phyloP scores from a whole-genome alignment of 1,139 yeast species.

The Pneumocystis jirovecii region DNA sequence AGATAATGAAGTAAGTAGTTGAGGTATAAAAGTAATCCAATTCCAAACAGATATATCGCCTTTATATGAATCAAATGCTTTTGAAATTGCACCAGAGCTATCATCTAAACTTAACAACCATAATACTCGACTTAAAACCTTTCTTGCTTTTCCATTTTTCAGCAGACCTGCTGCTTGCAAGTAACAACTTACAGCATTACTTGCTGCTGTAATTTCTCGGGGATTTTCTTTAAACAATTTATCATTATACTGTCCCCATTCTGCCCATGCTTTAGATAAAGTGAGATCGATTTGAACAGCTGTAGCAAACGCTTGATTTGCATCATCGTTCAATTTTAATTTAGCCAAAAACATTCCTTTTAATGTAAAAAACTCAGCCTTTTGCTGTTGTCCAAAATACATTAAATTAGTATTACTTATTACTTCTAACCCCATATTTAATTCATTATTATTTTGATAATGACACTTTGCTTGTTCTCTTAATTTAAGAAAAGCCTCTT shows the following conservation, averaged over 20 bases:
- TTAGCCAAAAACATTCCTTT: constrained; percentile 97
- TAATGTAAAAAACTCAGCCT: constrained; percentile 91
- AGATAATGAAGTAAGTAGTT: constrained; percentile 72
- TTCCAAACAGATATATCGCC: constrained; percentile 99
- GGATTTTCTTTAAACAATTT: constrained; percentile 75
- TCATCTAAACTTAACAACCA: constrained; percentile 94
- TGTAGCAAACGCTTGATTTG: constrained; percentile 93
- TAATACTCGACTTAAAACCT: constrained; percentile 70
- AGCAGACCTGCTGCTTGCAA: constrained; percentile 94
- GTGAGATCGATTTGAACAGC: constrained; percentile 92
- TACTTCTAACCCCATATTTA: constrained; percentile 89
- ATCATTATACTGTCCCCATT: constrained; percentile 96
- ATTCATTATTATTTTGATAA: constrained; percentile 73
- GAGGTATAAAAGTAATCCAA: constrained; percentile 96
- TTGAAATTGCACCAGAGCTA: constrained; percentile 60
- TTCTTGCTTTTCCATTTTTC: constrained; percentile 82
- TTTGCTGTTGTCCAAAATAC: constrained; percentile 91
- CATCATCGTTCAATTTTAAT: constrained; percentile 78
- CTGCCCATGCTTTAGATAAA: constrained; percentile 98
- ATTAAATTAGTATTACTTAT: constrained; percentile 91
- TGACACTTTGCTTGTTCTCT: constrained; percentile 97
- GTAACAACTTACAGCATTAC: constrained; percentile 89
- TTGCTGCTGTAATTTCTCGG: constrained; percentile 68
- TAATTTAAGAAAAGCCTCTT: constrained; percentile 87
- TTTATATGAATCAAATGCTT: constrained; percentile 79